Conservation (phyloP, 805 yeast genomes). For the Pichia gijzeniarum region DNA sequence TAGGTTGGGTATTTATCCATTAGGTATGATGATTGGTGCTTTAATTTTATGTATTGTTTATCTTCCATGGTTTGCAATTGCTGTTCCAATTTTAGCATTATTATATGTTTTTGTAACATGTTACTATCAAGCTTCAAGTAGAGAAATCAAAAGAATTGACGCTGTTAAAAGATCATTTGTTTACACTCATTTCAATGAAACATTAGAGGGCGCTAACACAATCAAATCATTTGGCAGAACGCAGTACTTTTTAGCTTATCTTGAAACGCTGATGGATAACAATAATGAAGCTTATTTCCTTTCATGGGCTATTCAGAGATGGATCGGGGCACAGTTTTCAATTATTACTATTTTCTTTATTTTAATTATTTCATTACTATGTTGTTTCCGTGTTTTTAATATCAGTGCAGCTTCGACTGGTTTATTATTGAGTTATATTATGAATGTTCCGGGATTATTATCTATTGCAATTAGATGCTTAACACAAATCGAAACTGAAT, state of each 20-base stretch:
- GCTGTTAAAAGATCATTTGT: conserved; percentile 66
- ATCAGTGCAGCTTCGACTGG: conserved; percentile 57
- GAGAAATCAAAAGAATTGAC: conserved; percentile 72
- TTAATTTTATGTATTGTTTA: conserved; percentile 61
- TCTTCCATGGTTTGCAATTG: conserved; percentile 71
- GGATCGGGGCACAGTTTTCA: conserved; percentile 55
- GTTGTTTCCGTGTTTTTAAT: conserved; percentile 52
- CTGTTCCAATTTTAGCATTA: conserved; percentile 46
- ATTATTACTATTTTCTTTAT: conserved; percentile 36
- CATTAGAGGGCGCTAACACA: conserved; percentile 57
- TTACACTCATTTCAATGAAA: conserved; percentile 64
- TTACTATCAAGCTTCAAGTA: conserved; percentile 62
- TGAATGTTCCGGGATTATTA: conserved; percentile 50
- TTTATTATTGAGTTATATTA: conserved; percentile 50
- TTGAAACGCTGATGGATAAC: conserved; percentile 42
- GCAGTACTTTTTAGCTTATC: conserved; percentile 40
- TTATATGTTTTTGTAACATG: conserved; percentile 42
- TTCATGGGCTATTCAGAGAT: conserved; percentile 51
- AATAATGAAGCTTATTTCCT: conserved; percentile 64
- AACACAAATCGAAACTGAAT: conserved; percentile 70
- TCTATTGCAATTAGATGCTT: conserved; percentile 48
- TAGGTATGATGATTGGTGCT: conserved; percentile 53
- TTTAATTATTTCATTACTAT: conserved; percentile 47
- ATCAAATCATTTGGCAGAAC: conserved; percentile 49
- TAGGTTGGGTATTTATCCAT: conserved; percentile 50